A percentile compares a stretch with the other conserved stretches of the same genome.
Evolutionary conservation across 2,329 filamentous ascomycete species (phyloP).

Genomic region (Leptoxyphium fumago): DNA sequence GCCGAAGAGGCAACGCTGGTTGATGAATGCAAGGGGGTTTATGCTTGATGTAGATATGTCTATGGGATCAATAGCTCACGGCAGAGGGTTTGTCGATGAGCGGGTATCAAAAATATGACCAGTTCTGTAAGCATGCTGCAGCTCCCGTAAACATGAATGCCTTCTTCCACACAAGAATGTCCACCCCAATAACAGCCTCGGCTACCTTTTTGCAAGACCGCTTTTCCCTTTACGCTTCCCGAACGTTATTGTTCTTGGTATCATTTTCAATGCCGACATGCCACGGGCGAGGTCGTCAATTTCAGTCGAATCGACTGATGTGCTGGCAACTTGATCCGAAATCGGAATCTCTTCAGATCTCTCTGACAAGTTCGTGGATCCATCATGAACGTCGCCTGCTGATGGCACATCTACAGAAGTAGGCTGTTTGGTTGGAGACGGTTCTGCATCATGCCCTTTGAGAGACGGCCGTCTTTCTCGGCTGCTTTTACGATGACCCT

Average conservation of each 20-base stretch:
- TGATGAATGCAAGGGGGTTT: constrained; percentile 11
- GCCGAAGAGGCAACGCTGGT: constrained; percentile 54
- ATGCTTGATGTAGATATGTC: background rate
- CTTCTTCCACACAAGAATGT: no score
- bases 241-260: constrained; percentile 11
- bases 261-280: constrained; percentile 10
- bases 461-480: constrained; percentile 8
- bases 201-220: constrained; percentile 10
- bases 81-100: no score
- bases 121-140: no score
- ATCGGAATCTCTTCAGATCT: no score
- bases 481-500: constrained; percentile 19
- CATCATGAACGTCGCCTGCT: no score
- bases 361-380: no score
- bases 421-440: no score
- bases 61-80: background rate
- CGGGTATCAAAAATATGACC: no score
- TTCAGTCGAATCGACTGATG: background rate
- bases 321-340: no score
- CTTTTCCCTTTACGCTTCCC: constrained; percentile 11
- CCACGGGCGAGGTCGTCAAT: background rate
- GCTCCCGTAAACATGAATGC: no score
- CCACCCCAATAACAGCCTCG: background rate
- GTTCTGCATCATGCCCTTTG: no score
- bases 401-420: no score